Evolutionary conservation across 164 flowering plant genomes (phyloP), one percentile per base, ranked within the genome.

Genomic region (Piper betle): DNA sequence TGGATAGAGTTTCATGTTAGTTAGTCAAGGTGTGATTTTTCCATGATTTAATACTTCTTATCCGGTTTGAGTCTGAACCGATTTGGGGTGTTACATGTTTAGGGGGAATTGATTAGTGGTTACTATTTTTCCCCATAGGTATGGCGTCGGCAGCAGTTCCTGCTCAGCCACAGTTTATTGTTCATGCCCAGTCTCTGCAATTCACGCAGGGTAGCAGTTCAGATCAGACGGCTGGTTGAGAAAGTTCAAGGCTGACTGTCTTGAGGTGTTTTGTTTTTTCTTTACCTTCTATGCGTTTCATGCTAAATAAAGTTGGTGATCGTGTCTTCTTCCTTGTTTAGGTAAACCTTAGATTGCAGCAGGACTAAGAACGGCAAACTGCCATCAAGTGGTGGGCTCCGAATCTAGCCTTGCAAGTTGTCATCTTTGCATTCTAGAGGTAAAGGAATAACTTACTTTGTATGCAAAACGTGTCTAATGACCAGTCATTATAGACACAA

Each of bases 311-410:
- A 46, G 9, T 57, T 60, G 33, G 11, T 15, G 10, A 5, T 19
- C 12, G 17, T 48, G 37, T 37, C 12, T n/a, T 56, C 38, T 43
- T 13, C 37, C 13, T 64, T 57, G 16, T 6, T 46, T 18, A 33
- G 39, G 58, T 55, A 55, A 53, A 38, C 88, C 80, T 80, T 84
- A 83, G 84, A 81, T 82, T 87, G 91, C 96, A 84, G 96, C 96
- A 86, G 86, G 96, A 84, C 93, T 84, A 81, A 87, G 86, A 87
- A 78, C 83, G 79, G 83, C 82, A 73, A 82, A 77, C 86, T 87
- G 95, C 93, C 83, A 87, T 91, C 77, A 80, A 81, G 87, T 87
- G 85, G 93, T 95, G 77, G 88, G 84, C 90, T 87, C 83, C 88
- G 43, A 72, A 80, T 89, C 86, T 92, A 80, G 89, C 88, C 96